Conservation (phyloP, 768 basidiomycete species). For the Tubosaeta sp. region DNA sequence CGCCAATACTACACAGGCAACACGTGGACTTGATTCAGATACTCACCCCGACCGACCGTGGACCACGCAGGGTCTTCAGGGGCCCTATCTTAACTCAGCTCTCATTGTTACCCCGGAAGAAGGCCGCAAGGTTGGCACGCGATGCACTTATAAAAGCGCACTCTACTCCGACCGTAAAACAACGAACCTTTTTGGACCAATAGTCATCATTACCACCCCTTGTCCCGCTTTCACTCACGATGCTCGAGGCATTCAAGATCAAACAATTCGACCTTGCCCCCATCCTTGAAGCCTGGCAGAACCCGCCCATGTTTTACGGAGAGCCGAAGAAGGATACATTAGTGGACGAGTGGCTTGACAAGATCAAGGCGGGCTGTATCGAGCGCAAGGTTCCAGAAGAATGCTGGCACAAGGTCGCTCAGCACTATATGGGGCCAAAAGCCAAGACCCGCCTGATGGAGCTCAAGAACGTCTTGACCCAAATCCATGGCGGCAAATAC, state of each 20-base stretch:
- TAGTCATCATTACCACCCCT: not conserved
- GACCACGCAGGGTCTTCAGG: constrained; percentile 15
- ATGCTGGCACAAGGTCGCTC: constrained; percentile 79
- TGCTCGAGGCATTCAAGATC: constrained; percentile 77
- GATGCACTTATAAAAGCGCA: constrained; percentile 25
- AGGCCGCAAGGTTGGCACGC: constrained; percentile 29
- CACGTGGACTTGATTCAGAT: constrained; percentile 10
- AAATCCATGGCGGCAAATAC: constrained; percentile 74
- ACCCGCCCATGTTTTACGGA: constrained; percentile 64
- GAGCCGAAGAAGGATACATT: constrained; percentile 64
- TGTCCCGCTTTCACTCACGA: constrained; percentile 15
- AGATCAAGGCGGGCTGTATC: constrained; percentile 68
- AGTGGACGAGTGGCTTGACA: constrained; percentile 69
- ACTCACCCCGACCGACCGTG: constrained; percentile 4
- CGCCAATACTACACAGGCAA: constrained; percentile 4
- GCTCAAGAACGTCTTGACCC: constrained; percentile 66
- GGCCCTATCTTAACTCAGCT: constrained; percentile 12
- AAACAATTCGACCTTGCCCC: constrained; percentile 75
- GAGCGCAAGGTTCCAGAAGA: constrained; percentile 72
- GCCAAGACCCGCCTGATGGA: constrained; percentile 65
- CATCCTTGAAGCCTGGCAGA: constrained; percentile 58
- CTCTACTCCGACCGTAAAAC: constrained; percentile 5
- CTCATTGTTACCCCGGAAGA: constrained; percentile 26
- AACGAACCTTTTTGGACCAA: constrained; percentile 18
- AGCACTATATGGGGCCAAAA: constrained; percentile 68